Evolutionary conservation across 208 protist genomes (phyloP).

Genomic region (Trypanosoma melophagium): DNA sequence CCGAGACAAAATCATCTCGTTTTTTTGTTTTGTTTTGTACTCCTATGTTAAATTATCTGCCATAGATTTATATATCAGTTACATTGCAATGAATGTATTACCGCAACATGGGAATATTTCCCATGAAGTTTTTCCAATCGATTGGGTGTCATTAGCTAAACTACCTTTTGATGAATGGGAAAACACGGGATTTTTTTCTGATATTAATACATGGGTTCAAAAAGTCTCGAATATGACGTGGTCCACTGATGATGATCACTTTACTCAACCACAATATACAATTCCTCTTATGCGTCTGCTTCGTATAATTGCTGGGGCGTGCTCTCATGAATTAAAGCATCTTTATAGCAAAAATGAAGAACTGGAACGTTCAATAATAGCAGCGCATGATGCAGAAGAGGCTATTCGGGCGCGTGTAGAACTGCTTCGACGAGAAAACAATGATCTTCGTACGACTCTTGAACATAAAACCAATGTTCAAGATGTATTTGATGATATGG

Average conservation of each 20-base stretch:
- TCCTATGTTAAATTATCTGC: not conserved
- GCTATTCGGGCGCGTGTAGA: constrained; percentile 16
- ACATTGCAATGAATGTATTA: constrained; percentile 1
- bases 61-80: too few species aligned
- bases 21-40: too few species aligned
- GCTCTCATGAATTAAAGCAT: constrained; percentile 30
- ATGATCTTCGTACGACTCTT: constrained; percentile 5
- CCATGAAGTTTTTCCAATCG: not conserved
- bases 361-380: constrained; percentile 25
- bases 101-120: not conserved
- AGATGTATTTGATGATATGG: not conserved
- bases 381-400: constrained; percentile 18
- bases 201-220: constrained; percentile 64
- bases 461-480: not conserved
- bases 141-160: constrained; percentile 22
- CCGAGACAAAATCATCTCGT: too few species aligned
- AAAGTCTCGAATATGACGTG: constrained; percentile 56
- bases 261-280: constrained; percentile 59
- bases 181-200: constrained; percentile 44
- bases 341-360: constrained; percentile 42
- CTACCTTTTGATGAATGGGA: constrained; percentile 76
- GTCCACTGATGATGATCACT: constrained; percentile 51
- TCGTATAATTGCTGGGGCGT: constrained; percentile 56
- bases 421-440: constrained; percentile 22
- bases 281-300: constrained; percentile 53